Percentiles rank a stretch among this genome's conserved stretches.
These are phyloP conservation scores for Colletotrichum falcatum DNA, from an alignment of 2,329 filamentous ascomycete species.

Conservation along the genomic window DNA sequence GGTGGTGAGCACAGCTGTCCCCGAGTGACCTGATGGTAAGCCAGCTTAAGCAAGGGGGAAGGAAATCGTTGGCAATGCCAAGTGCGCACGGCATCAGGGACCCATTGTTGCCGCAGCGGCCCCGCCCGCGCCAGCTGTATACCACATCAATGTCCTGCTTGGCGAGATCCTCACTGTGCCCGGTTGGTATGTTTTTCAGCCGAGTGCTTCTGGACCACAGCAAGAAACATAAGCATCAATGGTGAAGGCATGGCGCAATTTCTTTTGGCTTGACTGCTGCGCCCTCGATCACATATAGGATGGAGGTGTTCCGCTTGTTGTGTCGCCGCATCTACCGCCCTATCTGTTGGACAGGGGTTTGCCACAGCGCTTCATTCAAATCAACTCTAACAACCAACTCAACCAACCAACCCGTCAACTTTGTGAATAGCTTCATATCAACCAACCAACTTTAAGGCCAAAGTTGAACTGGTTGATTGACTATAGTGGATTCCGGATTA, in stretches of 20 bases:
- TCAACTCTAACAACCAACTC: too few relatives aligned
- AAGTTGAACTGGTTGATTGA: too few relatives aligned
- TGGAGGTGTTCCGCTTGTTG: conserved; percentile 4
- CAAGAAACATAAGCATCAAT: not conserved
- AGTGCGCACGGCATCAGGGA: conserved; percentile 18
- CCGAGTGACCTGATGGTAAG: not conserved
- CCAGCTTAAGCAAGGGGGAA: conserved; percentile 14
- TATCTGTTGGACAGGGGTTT: not conserved
- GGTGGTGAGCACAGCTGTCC: not conserved
- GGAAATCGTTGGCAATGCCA: conserved; percentile 21
- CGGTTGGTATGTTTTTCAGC: conserved; percentile 6
- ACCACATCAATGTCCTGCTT: not conserved
- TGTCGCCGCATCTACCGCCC: too few relatives aligned
- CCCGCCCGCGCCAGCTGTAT: conserved; percentile 1
- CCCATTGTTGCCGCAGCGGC: conserved; percentile 24
- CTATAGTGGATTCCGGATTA: too few relatives aligned
- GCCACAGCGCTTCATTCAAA: too few relatives aligned
- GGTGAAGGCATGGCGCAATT: conserved; percentile 12
- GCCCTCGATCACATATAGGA: conserved; percentile 29
- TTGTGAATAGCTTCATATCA: too few relatives aligned
- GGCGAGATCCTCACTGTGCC: conserved; percentile 11
- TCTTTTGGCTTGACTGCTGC: not conserved
- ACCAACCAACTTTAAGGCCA: too few relatives aligned
- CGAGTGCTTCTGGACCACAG: not conserved
- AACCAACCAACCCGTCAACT: too few relatives aligned